phyloP scores from a whole-genome alignment of 1,284 basidiomycete species.

The Fomitopsis palustris region DNA sequence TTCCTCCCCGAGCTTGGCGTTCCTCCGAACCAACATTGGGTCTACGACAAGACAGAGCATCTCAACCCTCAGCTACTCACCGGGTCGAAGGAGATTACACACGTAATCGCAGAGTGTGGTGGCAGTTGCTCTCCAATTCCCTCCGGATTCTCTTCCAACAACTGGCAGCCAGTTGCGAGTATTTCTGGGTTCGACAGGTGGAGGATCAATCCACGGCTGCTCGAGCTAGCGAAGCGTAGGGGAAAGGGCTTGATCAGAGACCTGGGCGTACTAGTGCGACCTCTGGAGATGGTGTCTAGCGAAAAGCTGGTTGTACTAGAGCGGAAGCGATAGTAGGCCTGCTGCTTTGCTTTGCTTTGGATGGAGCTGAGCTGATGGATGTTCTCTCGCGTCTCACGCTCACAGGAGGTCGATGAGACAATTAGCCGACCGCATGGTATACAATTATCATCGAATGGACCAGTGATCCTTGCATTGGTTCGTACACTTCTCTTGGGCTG shows the following conservation, averaged over 20 bases:
- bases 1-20: constrained; percentile 27
- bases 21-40: constrained; percentile 40
- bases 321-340: constrained; percentile 9
- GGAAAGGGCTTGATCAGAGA: constrained; percentile 22
- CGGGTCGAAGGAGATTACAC: constrained; percentile 44
- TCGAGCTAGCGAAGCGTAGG: constrained; percentile 13
- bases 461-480: too few relatives aligned
- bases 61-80: constrained; percentile 43
- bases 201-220: constrained; percentile 29
- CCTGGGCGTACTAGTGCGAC: constrained; percentile 13
- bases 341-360: too few relatives aligned
- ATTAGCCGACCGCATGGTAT: too few relatives aligned
- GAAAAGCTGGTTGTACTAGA: constrained; percentile 54
- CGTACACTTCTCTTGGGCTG: too few relatives aligned
- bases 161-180: constrained; percentile 41
- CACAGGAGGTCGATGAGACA: too few relatives aligned
- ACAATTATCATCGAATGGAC: too few relatives aligned
- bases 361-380: too few relatives aligned
- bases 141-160: constrained; percentile 12
- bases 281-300: constrained; percentile 38
- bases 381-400: too few relatives aligned
- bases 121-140: constrained; percentile 2
- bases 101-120: constrained; percentile 51
- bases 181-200: constrained; percentile 50
- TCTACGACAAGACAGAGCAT: constrained; percentile 78